Conservation (phyloP, 352 stramenopile genomes). For the Globisporangium paddicum region DNA sequence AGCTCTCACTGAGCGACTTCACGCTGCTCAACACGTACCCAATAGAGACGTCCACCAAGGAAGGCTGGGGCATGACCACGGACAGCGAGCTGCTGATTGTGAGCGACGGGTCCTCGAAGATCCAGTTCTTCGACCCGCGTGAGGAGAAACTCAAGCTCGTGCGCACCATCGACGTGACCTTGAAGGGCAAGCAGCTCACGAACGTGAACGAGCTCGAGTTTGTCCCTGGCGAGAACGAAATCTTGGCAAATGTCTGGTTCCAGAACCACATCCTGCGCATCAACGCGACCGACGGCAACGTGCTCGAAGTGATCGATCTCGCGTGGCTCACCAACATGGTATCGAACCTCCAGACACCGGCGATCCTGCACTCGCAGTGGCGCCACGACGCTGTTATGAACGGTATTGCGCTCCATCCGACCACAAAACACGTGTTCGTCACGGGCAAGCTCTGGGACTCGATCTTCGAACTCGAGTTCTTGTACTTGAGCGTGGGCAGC, state of each 20-base stretch:
- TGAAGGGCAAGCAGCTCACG: slow-evolving; percentile 30
- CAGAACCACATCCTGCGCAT: slow-evolving; percentile 74
- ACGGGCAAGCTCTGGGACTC: slow-evolving; percentile 85
- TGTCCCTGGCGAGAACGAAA: slow-evolving; percentile 69
- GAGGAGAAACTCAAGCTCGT: slow-evolving; percentile 42
- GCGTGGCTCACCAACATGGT: slow-evolving; percentile 58
- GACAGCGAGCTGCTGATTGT: slow-evolving; percentile 79
- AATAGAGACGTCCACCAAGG: slow-evolving; percentile 69
- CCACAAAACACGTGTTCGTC: slow-evolving; percentile 56
- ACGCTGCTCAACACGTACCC: slow-evolving; percentile 41
- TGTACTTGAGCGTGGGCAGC: slow-evolving; percentile 24
- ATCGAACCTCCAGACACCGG: slow-evolving; percentile 39
- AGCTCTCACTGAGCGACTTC: slow-evolving; percentile 57
- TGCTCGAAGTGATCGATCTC: slow-evolving; percentile 73
- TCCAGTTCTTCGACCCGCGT: slow-evolving; percentile 78
- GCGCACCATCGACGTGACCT: slow-evolving; percentile 48
- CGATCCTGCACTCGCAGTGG: slow-evolving; percentile 36
- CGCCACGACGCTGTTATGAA: slow-evolving; percentile 83
- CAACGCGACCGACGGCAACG: slow-evolving; percentile 48
- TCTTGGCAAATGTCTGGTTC: slow-evolving; percentile 89
- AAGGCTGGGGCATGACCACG: slow-evolving; percentile 88
- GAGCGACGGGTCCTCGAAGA: slow-evolving; percentile 72
- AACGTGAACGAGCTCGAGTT: slow-evolving; percentile 88
- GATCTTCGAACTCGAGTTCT: slow-evolving; percentile 79
- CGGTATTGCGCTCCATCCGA: slow-evolving; percentile 78